phyloP scores from a whole-genome alignment of 2,329 filamentous ascomycete genomes.

The Scopulariopsis brevicaulis region DNA sequence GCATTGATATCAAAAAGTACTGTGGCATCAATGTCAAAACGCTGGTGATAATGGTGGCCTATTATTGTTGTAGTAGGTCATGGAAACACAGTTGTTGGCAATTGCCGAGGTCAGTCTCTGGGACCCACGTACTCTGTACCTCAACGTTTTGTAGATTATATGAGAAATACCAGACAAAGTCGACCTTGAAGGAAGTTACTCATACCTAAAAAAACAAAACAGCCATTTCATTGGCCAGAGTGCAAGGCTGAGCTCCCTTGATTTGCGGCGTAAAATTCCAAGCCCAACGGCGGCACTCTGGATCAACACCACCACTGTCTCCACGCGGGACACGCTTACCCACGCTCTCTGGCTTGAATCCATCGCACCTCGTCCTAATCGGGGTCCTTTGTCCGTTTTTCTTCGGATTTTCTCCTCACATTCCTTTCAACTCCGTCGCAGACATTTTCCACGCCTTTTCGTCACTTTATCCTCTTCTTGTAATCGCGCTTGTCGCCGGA shows the following conservation, averaged over 20 bases:
- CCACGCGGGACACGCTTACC: slow-evolving; percentile 2
- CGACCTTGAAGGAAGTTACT: background rate
- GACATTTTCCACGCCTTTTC: background rate
- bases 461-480: background rate
- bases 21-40: no score
- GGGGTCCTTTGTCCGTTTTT: slow-evolving; percentile 1
- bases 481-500: background rate
- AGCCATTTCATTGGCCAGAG: background rate
- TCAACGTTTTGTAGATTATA: no score
- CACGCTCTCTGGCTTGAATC: slow-evolving; percentile 1
- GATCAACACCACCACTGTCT: background rate
- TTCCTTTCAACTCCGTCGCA: background rate
- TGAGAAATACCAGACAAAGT: no score
- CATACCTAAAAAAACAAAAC: background rate
- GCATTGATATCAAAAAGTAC: no score
- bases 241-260: slow-evolving; percentile 1
- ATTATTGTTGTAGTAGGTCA: no score
- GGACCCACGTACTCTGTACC: no score
- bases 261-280: background rate
- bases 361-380: background rate
- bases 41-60: no score
- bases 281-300: background rate
- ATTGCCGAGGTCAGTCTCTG: no score
- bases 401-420: background rate
- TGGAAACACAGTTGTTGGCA: no score